These are phyloP conservation scores for Cladophialophora psammophila DNA, from an alignment of 2,329 filamentous ascomycete species.

Conservation along the genomic window DNA sequence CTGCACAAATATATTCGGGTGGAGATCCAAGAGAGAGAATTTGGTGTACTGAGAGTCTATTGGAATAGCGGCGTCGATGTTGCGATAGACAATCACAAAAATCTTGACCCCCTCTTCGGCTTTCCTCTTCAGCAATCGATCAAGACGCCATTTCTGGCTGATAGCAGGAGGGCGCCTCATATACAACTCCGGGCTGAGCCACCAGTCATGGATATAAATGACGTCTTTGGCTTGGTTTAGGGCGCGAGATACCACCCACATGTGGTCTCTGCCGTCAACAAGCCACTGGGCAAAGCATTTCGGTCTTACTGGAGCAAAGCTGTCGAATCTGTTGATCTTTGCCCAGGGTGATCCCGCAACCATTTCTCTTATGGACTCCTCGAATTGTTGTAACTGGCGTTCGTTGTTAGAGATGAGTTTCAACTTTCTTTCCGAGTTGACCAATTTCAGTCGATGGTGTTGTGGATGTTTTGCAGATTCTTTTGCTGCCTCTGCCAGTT, in stretches of 20 bases:
- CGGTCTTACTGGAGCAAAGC: slow-evolving; percentile 87
- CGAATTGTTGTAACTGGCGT: slow-evolving; percentile 86
- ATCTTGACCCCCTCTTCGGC: slow-evolving; percentile 95
- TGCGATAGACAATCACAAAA: slow-evolving; percentile 96
- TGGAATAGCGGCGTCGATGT: slow-evolving; percentile 94
- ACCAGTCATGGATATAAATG: slow-evolving; percentile 99
- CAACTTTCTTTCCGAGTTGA: slow-evolving; percentile 89
- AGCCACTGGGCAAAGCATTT: slow-evolving; percentile 94
- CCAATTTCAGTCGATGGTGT: slow-evolving; percentile 86
- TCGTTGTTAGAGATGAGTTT: slow-evolving; percentile 92
- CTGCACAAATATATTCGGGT: slow-evolving; percentile 95
- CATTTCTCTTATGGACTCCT: slow-evolving; percentile 91
- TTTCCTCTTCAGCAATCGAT: slow-evolving; percentile 90
- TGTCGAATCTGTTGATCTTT: slow-evolving; percentile 83
- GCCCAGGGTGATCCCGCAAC: slow-evolving; percentile 82
- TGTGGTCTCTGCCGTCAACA: slow-evolving; percentile 95
- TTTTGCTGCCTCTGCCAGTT: slow-evolving; percentile 71
- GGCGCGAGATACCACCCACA: slow-evolving; percentile 98
- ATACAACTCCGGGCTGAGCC: slow-evolving; percentile 95
- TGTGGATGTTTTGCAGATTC: slow-evolving; percentile 67
- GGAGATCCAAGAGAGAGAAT: slow-evolving; percentile 90
- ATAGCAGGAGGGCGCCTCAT: slow-evolving; percentile 92
- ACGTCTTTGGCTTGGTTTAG: slow-evolving; percentile 98
- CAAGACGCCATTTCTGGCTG: slow-evolving; percentile 96
- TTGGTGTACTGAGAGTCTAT: slow-evolving; percentile 99